Evolutionary conservation across 2,329 filamentous ascomycete genomes (phyloP).

Genomic region (Ilyonectria robusta): DNA sequence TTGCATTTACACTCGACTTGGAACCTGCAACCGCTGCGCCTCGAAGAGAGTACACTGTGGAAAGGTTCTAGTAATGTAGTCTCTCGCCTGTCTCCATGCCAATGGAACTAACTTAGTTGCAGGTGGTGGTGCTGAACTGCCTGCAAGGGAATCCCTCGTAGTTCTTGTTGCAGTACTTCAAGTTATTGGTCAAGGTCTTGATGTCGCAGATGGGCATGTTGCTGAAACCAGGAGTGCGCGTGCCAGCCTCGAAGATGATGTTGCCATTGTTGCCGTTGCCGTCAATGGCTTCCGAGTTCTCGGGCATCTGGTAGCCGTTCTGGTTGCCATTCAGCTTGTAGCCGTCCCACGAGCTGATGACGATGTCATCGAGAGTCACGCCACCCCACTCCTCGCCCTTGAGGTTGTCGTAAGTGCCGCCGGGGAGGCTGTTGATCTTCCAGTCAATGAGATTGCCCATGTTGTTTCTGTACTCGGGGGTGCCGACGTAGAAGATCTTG

Average conservation of each 20-base stretch:
- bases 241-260: slow-evolving; percentile 14
- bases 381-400: slow-evolving; percentile 10
- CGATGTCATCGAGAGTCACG: slow-evolving; percentile 14
- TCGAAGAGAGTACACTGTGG: no score
- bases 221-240: slow-evolving; percentile 13
- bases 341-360: slow-evolving; percentile 19
- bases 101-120: background rate
- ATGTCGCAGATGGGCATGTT: slow-evolving; percentile 9
- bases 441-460: slow-evolving; percentile 1
- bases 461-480: slow-evolving; percentile 12
- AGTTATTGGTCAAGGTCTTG: background rate
- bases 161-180: slow-evolving; percentile 13
- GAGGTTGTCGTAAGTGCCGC: slow-evolving; percentile 15
- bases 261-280: slow-evolving; percentile 6
- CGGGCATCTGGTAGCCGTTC: slow-evolving; percentile 11
- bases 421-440: slow-evolving; percentile 9
- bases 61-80: background rate
- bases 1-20: background rate
- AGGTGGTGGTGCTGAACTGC: background rate
- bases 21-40: background rate
- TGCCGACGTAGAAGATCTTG: slow-evolving; percentile 19
- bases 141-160: slow-evolving; percentile 10
- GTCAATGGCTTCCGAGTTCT: slow-evolving; percentile 8
- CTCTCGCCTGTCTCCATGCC: background rate
- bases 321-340: slow-evolving; percentile 20